Evolutionary conservation across 2,329 filamentous ascomycete genomes (phyloP).

Genomic region (Exophiala bonariae): DNA sequence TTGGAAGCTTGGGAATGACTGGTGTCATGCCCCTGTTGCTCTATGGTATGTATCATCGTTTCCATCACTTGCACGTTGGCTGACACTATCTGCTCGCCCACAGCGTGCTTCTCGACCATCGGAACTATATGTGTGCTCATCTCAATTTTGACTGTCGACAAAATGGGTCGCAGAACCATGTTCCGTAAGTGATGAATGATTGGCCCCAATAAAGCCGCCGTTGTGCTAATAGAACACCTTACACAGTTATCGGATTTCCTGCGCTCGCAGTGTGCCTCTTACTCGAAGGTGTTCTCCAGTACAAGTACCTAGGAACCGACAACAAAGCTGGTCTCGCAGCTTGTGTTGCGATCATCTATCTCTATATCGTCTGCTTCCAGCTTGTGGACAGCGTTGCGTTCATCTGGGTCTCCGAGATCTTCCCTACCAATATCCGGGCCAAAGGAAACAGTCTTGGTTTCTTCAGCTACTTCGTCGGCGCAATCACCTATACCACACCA

Average conservation of each 20-base stretch:
- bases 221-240: not conserved
- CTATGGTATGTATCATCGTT: constrained; percentile 28
- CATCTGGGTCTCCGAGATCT: constrained; percentile 27
- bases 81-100: not conserved
- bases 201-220: too few species aligned
- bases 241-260: constrained; percentile 36
- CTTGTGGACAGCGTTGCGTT: constrained; percentile 45
- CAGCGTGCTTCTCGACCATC: constrained; percentile 50
- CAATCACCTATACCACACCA: constrained; percentile 9
- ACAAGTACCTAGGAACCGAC: constrained; percentile 33
- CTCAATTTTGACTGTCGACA: constrained; percentile 69
- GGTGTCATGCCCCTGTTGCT: constrained; percentile 44
- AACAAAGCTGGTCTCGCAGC: constrained; percentile 36
- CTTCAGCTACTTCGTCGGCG: constrained; percentile 10
- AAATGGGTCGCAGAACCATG: constrained; percentile 60
- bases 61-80: not conserved
- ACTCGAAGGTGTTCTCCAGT: constrained; percentile 37
- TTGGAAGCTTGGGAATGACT: constrained; percentile 36
- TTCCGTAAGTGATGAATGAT: constrained; percentile 11
- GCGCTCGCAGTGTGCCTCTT: constrained; percentile 40
- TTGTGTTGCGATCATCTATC: constrained; percentile 41
- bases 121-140: constrained; percentile 62
- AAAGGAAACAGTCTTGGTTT: constrained; percentile 12
- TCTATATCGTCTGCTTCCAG: constrained; percentile 38
- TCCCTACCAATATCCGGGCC: constrained; percentile 10